Evolutionary conservation across 1,139 yeast genomes (phyloP), one percentile per base, ranked within the genome.

Genomic region (Sugiyamaella castrensis): DNA sequence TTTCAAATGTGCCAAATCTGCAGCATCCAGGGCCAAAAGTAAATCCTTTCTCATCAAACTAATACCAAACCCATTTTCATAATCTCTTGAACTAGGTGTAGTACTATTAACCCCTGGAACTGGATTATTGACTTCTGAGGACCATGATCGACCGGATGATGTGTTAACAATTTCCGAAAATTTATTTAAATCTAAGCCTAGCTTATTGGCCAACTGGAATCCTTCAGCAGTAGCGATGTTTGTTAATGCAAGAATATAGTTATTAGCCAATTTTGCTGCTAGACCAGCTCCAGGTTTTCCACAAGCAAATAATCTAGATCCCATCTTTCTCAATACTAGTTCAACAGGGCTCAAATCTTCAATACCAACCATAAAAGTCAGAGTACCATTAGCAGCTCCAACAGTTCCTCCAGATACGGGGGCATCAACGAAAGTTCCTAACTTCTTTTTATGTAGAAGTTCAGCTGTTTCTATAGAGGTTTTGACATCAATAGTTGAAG

Each of bases 341-440:
- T 54, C 54, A 6, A 55, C 48, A 8, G 37, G 24, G 5, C 48
- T 38, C 33, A 56, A 33, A 39, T 57, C 55, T 32, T 53, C 49
- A 15, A 58, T 37, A 7, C 82, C 79, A 31, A 80, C 73, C 84
- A 80, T 80, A 60, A 80, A 80, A 4, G 82, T 75, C 37, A 80
- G 69, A 0, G 82, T 74, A 1, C 71, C 84, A 48, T 77, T 77
- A 48, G 76, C 63, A 5, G 84, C 84, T 4, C 84, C 84, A 1
- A 76, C 75, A 1, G 76, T 80, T 16, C 84, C 84, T 2, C 84
- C 84, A 11, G 81, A 76, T 0, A 80, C 84, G 0, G 84, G 84
- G 10, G 84, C 76, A 59, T 80, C 84, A 40, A 79, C 72, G 48
- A 67, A 72, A 5, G 67, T 57, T 52, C 75, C 76, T 34, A 57